Percentiles rank a stretch among this genome's conserved stretches.
These are phyloP conservation scores for Leishmania arabica DNA, from an alignment of 208 protist species.

Conservation along the genomic window DNA sequence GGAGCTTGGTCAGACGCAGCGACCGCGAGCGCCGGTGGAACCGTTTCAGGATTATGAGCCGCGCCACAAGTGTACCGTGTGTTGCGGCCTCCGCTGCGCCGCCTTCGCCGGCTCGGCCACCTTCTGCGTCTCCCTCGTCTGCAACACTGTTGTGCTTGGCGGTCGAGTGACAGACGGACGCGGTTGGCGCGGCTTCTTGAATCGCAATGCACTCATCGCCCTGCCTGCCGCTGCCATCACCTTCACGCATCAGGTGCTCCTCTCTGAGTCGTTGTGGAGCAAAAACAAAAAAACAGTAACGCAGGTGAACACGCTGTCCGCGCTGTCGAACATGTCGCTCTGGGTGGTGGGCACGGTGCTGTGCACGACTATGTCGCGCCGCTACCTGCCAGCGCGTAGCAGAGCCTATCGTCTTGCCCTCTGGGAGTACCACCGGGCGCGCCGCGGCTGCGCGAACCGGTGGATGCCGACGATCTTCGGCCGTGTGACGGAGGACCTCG, in stretches of 20 bases:
- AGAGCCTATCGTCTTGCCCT: constrained; percentile 72
- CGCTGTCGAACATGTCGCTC: constrained; percentile 59
- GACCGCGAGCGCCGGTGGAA: constrained; percentile 49
- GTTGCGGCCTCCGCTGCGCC: constrained; percentile 66
- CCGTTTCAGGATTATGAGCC: constrained; percentile 58
- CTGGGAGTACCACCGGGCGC: constrained; percentile 78
- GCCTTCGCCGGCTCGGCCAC: constrained; percentile 34
- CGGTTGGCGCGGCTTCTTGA: constrained; percentile 58
- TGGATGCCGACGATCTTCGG: constrained; percentile 71
- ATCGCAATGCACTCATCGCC: constrained; percentile 65
- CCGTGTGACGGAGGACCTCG: constrained; percentile 69
- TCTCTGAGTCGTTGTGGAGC: constrained; percentile 86
- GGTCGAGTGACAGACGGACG: constrained; percentile 51
- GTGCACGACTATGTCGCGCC: constrained; percentile 54
- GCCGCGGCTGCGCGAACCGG: constrained; percentile 61
- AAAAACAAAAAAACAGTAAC: constrained; percentile 80
- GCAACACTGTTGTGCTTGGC: constrained; percentile 52
- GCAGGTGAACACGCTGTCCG: constrained; percentile 67
- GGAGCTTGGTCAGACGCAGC: constrained; percentile 66
- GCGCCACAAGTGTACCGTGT: constrained; percentile 75
- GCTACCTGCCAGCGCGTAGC: constrained; percentile 38
- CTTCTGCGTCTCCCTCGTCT: constrained; percentile 63
- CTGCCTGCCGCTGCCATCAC: constrained; percentile 68
- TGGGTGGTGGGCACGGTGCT: constrained; percentile 48
- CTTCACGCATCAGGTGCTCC: constrained; percentile 83